Base-by-base conservation (phyloP, 192 early-diverging fungal genomes). In the Linnemannia exigua region DNA sequence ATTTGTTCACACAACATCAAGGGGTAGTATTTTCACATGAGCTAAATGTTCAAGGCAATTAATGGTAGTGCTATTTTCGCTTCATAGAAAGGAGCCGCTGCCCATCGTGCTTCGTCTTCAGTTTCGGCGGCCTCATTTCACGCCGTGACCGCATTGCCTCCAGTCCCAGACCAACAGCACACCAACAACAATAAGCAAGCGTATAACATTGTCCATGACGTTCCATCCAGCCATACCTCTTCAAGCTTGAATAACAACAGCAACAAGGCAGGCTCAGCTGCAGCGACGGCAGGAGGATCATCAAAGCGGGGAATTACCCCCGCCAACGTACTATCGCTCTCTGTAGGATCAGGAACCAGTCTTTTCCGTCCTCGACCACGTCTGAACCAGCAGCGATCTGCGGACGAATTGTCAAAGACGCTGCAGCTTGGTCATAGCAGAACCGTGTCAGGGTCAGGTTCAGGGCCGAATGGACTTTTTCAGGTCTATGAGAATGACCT, bases 321-420 rank as follows among this genome's bases (percentile, higher is more conserved):
- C 15, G 12, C 72, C 1, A 72, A 58, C n/a, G 20, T 63, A 5
- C 25, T 66, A 6, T 79, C 82, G 0, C 37, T 75, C 22, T 85
- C 82, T 37, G 69, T 74, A 2, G 77, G 77, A 2, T 44, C 77
- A 12, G 77, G 72, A 6, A 41, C 52, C 16, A 66, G 68, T 41
- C 44, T 67, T 0, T 67, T 76, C n/a, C 82, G 77, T 16, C 73
- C 82, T 4, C 67, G 82, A 46, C 63, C 73, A 28, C 72, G 82
- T 9, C 36, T 85, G 47, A 71, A 51, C 46, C 77, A 69, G 35
- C 82, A 85, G 22, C 67, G 77, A 44, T 85, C 82, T 58, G 82
- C 82, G 37, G 82, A 79, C 28, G 77, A 85, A 31, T 35, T 85
- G 22, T 75, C 77, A 8, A 85, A 76, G 54, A 28, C 25, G 46